phyloP scores from a whole-genome alignment of 345 rosid species.

The Arabidopsis suecica region DNA sequence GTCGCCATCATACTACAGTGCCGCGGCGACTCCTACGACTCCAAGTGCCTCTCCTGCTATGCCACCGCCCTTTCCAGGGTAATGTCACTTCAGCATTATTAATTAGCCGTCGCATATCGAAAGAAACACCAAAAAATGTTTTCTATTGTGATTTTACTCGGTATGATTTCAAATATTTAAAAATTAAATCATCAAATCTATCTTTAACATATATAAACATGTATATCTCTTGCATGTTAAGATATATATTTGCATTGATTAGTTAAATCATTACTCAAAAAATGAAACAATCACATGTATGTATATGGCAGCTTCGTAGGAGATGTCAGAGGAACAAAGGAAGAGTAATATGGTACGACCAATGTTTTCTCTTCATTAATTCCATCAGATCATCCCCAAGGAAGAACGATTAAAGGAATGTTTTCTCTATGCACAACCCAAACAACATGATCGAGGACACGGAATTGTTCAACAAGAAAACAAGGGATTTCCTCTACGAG shows the following conservation, averaged over 20 bases:
- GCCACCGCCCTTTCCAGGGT: background rate
- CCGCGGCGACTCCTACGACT: background rate
- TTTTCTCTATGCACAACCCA: slow-evolving; percentile 41
- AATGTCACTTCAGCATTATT: background rate
- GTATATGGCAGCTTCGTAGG: background rate
- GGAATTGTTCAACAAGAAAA: slow-evolving; percentile 37
- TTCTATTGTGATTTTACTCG: background rate
- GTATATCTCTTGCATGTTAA: background rate
- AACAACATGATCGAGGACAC: slow-evolving; percentile 37
- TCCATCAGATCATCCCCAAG: slow-evolving; percentile 6
- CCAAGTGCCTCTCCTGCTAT: slow-evolving; percentile 6
- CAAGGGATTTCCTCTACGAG: slow-evolving; percentile 42
- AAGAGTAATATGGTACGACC: background rate
- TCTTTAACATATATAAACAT: background rate
- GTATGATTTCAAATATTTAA: background rate
- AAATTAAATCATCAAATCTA: background rate
- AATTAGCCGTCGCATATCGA: background rate
- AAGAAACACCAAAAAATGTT: background rate
- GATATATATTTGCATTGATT: too few species aligned
- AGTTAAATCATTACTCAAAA: background rate
- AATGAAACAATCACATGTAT: background rate
- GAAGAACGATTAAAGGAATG: slow-evolving; percentile 44
- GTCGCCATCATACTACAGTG: slow-evolving; percentile 28
- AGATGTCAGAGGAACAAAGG: background rate
- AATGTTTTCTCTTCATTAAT: background rate